Evolutionary conservation across 1,139 yeast species (phyloP).

Genomic region (Pneumocystis oryctolagi): DNA sequence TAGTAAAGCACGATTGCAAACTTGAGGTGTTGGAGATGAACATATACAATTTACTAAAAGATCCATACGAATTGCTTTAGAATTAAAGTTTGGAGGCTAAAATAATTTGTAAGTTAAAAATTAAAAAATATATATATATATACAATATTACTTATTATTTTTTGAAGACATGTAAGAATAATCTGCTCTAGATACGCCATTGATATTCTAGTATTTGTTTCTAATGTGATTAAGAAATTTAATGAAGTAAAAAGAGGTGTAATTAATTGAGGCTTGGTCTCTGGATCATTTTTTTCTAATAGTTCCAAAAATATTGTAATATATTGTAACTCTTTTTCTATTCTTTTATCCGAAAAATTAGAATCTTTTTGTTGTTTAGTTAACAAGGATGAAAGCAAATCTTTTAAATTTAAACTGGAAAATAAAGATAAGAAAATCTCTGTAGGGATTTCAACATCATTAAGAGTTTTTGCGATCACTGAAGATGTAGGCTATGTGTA

Average conservation of each 20-base stretch:
- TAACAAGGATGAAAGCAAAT: background rate
- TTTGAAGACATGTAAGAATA: constrained; percentile 65
- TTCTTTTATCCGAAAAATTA: background rate
- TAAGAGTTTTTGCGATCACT: constrained; percentile 36
- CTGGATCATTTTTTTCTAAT: constrained; percentile 41
- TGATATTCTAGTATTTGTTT: constrained; percentile 82
- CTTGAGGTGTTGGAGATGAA: constrained; percentile 81
- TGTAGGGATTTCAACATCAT: constrained; percentile 33
- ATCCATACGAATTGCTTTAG: constrained; percentile 72
- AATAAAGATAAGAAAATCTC: constrained; percentile 37
- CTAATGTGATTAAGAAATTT: constrained; percentile 75
- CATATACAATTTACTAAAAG: constrained; percentile 81
- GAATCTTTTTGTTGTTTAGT: background rate
- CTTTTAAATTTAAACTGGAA: constrained; percentile 32
- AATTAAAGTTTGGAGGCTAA: constrained; percentile 32
- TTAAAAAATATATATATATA: constrained; percentile 21
- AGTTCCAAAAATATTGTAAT: constrained; percentile 69
- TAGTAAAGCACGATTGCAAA: constrained; percentile 71
- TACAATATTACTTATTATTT: constrained; percentile 37
- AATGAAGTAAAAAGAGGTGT: constrained; percentile 44
- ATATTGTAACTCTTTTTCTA: constrained; percentile 34
- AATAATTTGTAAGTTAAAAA: background rate
- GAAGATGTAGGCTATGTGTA: background rate
- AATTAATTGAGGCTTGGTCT: constrained; percentile 32
- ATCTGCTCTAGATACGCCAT: constrained; percentile 84